Evolutionary conservation across 139 green algal genomes (phyloP).

Genomic region (Haematococcus lacustris): DNA sequence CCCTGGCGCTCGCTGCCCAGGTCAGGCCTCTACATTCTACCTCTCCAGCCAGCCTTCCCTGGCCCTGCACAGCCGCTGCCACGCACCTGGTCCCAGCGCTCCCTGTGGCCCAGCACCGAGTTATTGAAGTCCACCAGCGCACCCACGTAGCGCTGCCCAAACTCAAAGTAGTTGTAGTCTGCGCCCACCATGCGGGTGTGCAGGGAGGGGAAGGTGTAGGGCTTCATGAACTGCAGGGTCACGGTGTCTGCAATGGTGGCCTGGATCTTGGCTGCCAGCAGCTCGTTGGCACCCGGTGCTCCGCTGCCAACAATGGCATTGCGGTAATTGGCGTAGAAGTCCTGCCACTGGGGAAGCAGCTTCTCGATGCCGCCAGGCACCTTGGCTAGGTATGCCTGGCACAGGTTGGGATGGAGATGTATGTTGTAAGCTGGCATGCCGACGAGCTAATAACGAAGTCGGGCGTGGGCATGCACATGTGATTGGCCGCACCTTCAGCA

Average conservation of each 20-base stretch:
- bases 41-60: too few species aligned
- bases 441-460: neutral
- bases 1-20: too few species aligned
- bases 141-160: slow-evolving; percentile 88
- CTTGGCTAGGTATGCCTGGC: neutral
- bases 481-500: slow-evolving; percentile 4
- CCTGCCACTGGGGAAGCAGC: slow-evolving; percentile 56
- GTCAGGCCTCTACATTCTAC: too few species aligned
- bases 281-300: slow-evolving; percentile 38
- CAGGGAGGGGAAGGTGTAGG: slow-evolving; percentile 86
- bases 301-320: slow-evolving; percentile 52
- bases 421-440: neutral
- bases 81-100: slow-evolving; percentile 44
- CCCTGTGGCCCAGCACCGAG: slow-evolving; percentile 63
- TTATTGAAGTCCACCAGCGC: slow-evolving; percentile 86
- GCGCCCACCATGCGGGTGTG: slow-evolving; percentile 81
- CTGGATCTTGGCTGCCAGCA: slow-evolving; percentile 55
- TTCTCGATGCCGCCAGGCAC: slow-evolving; percentile 2
- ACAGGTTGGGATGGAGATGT: neutral
- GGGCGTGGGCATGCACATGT: too few species aligned
- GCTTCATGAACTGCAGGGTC: slow-evolving; percentile 39
- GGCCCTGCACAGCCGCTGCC: too few species aligned
- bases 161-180: slow-evolving; percentile 91
- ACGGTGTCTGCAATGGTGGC: slow-evolving; percentile 49
- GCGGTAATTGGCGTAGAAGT: slow-evolving; percentile 88